Conservation (phyloP, 2,329 filamentous ascomycete genomes). For the Aureobasidium sp. region DNA sequence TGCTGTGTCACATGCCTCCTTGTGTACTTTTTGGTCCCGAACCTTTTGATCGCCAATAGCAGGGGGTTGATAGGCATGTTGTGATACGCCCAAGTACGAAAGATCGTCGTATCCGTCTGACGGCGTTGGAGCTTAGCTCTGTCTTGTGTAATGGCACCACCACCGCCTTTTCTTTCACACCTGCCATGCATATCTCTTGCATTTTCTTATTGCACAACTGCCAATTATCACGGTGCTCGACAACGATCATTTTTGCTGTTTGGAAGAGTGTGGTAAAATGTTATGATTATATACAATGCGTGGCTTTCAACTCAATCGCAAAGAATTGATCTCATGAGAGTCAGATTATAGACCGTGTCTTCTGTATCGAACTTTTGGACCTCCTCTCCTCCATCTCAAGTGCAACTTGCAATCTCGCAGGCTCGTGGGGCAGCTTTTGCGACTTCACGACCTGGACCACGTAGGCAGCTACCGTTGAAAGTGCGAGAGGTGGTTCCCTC, state of each 20-base stretch:
- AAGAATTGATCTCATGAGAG: background rate
- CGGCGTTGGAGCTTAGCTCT: conserved; percentile 4
- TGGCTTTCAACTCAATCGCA: background rate
- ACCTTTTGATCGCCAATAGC: background rate
- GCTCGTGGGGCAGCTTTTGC: conserved; percentile 28
- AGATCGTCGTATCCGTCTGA: background rate
- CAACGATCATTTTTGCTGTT: background rate
- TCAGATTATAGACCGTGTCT: background rate
- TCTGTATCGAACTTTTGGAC: background rate
- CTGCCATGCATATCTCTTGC: background rate
- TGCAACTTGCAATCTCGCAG: background rate
- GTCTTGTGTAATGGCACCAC: conserved; percentile 1
- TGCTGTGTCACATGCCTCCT: conserved; percentile 5
- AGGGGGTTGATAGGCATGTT: background rate
- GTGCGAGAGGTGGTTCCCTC: conserved; percentile 51
- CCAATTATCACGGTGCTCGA: background rate
- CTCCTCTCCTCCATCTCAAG: background rate
- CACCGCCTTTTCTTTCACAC: background rate
- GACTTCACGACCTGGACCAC: conserved; percentile 47
- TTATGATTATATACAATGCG: background rate
- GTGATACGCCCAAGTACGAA: background rate
- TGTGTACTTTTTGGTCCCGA: conserved; percentile 6
- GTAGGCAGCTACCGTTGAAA: conserved; percentile 48
- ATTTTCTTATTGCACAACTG: background rate
- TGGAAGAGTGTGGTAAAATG: background rate